phyloP scores from a whole-genome alignment of 225 moss, liverwort and hornwort genomes.

The Antitrichia curtipendula region DNA sequence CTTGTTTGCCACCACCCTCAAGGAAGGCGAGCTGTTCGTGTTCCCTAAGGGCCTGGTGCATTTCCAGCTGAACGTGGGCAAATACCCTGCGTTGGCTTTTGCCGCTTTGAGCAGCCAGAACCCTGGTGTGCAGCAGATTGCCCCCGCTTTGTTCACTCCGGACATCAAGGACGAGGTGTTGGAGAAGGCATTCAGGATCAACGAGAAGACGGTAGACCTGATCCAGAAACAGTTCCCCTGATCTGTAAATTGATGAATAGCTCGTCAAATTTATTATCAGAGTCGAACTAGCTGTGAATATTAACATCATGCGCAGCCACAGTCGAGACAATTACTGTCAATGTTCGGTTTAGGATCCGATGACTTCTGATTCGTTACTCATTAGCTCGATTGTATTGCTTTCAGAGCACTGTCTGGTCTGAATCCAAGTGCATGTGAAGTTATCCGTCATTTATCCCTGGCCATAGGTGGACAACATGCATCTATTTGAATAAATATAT shows the following conservation, averaged over 20 bases:
- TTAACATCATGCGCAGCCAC: background rate
- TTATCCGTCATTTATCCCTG: background rate
- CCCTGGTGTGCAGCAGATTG: background rate
- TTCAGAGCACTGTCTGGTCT: background rate
- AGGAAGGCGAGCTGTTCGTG: background rate
- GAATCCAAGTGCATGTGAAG: background rate
- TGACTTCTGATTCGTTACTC: background rate
- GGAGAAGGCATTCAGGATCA: background rate
- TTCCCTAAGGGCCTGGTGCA: background rate
- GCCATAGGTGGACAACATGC: background rate
- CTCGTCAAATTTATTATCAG: too few relatives aligned
- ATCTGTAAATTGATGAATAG: background rate
- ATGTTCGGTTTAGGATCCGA: background rate
- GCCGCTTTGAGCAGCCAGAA: background rate
- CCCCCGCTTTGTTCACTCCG: background rate
- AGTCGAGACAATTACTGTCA: background rate
- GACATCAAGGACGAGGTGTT: background rate
- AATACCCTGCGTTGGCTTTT: rapidly evolving
- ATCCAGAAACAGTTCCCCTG: background rate
- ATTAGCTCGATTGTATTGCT: background rate
- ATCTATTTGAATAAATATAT: background rate
- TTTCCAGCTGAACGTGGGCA: background rate
- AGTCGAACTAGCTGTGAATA: background rate
- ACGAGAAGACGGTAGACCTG: background rate
- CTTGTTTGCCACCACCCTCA: background rate